Base-by-base conservation (phyloP, 2,329 filamentous ascomycete species). In the Sporothrix schenckii region DNA sequence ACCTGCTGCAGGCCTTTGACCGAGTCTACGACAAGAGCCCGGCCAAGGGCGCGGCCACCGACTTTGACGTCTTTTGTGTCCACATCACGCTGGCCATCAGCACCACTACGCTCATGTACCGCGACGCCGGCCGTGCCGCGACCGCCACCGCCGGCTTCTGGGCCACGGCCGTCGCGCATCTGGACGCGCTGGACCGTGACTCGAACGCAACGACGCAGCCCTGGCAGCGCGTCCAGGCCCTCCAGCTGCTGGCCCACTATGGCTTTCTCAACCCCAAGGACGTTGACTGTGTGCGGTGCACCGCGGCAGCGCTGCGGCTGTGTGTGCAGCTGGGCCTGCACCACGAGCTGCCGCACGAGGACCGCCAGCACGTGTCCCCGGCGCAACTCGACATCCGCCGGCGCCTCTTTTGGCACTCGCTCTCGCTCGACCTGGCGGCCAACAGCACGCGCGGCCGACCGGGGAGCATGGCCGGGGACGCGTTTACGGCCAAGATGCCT, bases 1-100 rank as follows among this genome's bases (percentile, higher is more conserved):
- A 66, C 19, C 13, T 66, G 9, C 63, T 66, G 7, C 14, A 9
- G 19, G 56, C 56, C 1, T 60, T 60, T 39, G 56, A 60, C 56
- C 7, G 56, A 3, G 56, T 60, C 47, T 66, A 66, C 27, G 63
- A 66, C 63, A 66, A 66, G 11, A 9, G 44, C 3, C 44, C 54
- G 10, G 9, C 27, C 3, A 16, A 9, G 7, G 24, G 39, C 41
- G 11, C 41, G 44, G 41, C 63, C 21, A 19, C 63, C 27, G 63
- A 66, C 63, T 66, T 66, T 66, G 63, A 66, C 63, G 47, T 66
- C 47, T 66, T 66, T 30, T 66, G 63, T 27, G 63, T 66, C 13
- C 63, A 66, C 47, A 66, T 66, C 24, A 66, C 63, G 14, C 47
- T 66, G 13, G 63, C 63, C 44, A 66, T 66, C 16, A 66, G 63